These are phyloP conservation scores for Protostelium mycophagum DNA, from an alignment of 78 protist genomes.

Conservation along the genomic window DNA sequence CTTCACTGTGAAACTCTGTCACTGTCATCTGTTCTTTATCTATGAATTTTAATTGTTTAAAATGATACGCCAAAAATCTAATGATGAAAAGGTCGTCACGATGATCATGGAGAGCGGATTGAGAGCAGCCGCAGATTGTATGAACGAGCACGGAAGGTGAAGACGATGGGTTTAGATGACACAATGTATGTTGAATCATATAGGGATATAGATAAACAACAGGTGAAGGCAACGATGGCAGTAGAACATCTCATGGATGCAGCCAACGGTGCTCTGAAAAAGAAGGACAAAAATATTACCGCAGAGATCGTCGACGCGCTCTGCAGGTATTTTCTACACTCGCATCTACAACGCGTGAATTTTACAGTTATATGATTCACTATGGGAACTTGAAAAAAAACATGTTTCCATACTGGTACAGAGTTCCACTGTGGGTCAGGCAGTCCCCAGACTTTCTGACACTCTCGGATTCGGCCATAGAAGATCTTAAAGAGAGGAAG, in stretches of 20 bases:
- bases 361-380: constrained; percentile 3
- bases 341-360: not conserved
- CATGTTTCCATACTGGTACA: not conserved
- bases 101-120: not conserved
- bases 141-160: constrained; percentile 6
- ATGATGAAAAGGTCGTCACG: too few species aligned
- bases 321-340: constrained; percentile 5
- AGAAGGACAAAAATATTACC: constrained; percentile 10
- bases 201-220: constrained; percentile 1
- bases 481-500: constrained; percentile 3
- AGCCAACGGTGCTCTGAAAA: not conserved
- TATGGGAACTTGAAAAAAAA: not conserved
- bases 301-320: constrained; percentile 10
- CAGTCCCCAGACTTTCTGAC: constrained; percentile 8
- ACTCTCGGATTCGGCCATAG: not conserved
- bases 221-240: not conserved
- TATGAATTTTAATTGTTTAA: too few species aligned
- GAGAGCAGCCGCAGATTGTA: constrained; percentile 2
- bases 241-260: not conserved
- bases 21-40: too few species aligned
- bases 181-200: not conserved
- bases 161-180: not conserved
- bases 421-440: not conserved
- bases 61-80: too few species aligned
- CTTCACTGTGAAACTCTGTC: too few species aligned